Evolutionary conservation across 2,329 filamentous ascomycete genomes (phyloP), one percentile per base, ranked within the genome.

Genomic region (Alternaria solani): DNA sequence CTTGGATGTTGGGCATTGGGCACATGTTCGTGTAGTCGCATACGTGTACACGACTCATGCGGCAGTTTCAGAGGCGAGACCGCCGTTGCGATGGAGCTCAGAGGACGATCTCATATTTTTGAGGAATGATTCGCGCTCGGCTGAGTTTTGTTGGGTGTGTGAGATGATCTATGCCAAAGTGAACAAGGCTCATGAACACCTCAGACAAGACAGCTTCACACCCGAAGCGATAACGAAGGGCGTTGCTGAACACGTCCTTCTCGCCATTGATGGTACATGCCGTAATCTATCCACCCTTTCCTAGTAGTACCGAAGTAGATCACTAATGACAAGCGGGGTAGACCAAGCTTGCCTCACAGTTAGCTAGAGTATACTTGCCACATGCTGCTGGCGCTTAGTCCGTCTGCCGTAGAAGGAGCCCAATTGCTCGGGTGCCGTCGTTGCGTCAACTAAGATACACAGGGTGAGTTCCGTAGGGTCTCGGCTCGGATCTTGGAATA

Each of bases 1-100:
- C 58, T 52, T 47, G 42, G 54, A 61, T 57, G 41, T 57, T 51
- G 54, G 58, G 58, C 58, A 61, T 52, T 61, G 58, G 58, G 54
- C 58, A 61, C 53, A 61, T 57, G 58, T 57, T 61, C 58, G 41
- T 57, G 53, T 38, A 49, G 44, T 53, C 32, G 58, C 58, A 57
- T 34, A 57, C 58, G 58, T 61, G 58, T 61, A 47, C 54, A 44
- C 52, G 53, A 57, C 41, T 46, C 53, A 44, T 39, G 39, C 46
- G 47, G 46, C 46, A 12, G n/a, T n/a, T 26, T 16, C 26, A 57
- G 38, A 59, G 52, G 38, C 57, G 57, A 51, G 14, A 56, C 46
- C 34, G 46, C 32, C 47, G 28, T 42, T 28, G 14, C 30, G 25
- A 32, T 57, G 42, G 23, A 43, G 34, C 49, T 52, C 34, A 20